phyloP scores from a whole-genome alignment of 306 rosid species.

The Cucurbita maxima region DNA sequence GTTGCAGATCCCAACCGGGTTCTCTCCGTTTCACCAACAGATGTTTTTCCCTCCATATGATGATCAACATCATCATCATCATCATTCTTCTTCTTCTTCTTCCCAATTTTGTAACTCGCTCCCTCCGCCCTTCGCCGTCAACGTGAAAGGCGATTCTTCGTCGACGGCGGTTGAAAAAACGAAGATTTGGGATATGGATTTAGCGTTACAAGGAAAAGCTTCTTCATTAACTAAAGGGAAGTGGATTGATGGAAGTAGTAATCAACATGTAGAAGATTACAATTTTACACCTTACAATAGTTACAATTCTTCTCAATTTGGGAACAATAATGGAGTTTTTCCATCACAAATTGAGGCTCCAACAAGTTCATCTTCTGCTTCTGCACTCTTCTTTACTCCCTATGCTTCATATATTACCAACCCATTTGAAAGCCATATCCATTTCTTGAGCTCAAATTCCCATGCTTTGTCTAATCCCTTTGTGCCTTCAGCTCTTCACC shows the following conservation, averaged over 20 bases:
- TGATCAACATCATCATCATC: slow-evolving; percentile 10
- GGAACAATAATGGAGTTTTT: slow-evolving; percentile 37
- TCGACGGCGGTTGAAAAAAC: slow-evolving; percentile 6
- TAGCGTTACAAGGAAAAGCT: background rate
- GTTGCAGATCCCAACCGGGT: slow-evolving; percentile 46
- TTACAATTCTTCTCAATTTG: slow-evolving; percentile 24
- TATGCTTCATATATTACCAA: slow-evolving; percentile 30
- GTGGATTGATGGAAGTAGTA: slow-evolving; percentile 24
- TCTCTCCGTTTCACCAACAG: slow-evolving; percentile 42
- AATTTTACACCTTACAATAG: slow-evolving; percentile 24
- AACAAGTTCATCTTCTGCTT: slow-evolving; percentile 17
- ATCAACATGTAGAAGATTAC: background rate
- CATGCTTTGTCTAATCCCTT: slow-evolving; percentile 19
- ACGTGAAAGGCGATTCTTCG: background rate
- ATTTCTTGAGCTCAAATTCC: slow-evolving; percentile 30
- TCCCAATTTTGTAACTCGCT: background rate
- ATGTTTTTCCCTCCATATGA: slow-evolving; percentile 14
- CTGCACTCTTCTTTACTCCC: slow-evolving; percentile 32
- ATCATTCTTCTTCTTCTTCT: background rate
- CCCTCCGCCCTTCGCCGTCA: slow-evolving; percentile 10
- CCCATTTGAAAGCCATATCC: slow-evolving; percentile 28
- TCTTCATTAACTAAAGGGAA: slow-evolving; percentile 14
- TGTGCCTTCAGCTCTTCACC: slow-evolving; percentile 32
- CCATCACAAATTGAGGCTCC: slow-evolving; percentile 23
- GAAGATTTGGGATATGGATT: slow-evolving; percentile 10